Percentiles rank a stretch among this genome's conserved stretches.
These are phyloP conservation scores for Mikania micrantha DNA, from an alignment of 129 eudicot genomes.

Conservation along the genomic window DNA sequence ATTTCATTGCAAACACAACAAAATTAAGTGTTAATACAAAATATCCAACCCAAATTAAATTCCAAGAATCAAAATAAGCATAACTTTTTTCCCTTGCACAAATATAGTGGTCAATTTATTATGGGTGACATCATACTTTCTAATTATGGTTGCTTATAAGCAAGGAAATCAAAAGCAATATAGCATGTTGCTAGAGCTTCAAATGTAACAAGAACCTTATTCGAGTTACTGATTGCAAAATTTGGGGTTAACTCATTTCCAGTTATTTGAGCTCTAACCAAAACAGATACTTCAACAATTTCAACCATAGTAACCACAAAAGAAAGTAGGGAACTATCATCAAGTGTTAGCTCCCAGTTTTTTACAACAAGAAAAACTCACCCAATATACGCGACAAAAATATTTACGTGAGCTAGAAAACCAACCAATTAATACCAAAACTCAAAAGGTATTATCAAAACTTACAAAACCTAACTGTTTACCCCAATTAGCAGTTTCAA, in stretches of 20 bases:
- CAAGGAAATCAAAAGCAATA: background rate
- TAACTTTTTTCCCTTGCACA: background rate
- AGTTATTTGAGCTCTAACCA: background rate
- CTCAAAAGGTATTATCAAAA: background rate
- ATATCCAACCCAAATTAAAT: constrained; percentile 1
- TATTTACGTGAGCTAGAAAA: background rate
- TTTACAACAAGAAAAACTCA: background rate
- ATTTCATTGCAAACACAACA: background rate
- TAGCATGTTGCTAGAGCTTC: background rate
- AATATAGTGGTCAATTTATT: background rate
- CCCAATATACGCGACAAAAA: background rate
- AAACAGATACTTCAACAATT: background rate
- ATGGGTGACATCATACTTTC: background rate
- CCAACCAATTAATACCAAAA: background rate
- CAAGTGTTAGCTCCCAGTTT: background rate
- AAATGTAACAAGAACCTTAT: background rate
- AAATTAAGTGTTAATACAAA: background rate
- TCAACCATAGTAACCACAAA: background rate
- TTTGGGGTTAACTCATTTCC: background rate
- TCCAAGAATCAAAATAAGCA: background rate
- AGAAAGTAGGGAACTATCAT: background rate
- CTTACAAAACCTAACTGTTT: background rate
- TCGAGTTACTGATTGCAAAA: background rate
- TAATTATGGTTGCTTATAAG: background rate
- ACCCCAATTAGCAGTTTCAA: background rate